Evolutionary conservation across 495 filamentous ascomycete species (phyloP), one percentile per base, ranked within the genome.

Genomic region (Massariosphaeria phaeospora): DNA sequence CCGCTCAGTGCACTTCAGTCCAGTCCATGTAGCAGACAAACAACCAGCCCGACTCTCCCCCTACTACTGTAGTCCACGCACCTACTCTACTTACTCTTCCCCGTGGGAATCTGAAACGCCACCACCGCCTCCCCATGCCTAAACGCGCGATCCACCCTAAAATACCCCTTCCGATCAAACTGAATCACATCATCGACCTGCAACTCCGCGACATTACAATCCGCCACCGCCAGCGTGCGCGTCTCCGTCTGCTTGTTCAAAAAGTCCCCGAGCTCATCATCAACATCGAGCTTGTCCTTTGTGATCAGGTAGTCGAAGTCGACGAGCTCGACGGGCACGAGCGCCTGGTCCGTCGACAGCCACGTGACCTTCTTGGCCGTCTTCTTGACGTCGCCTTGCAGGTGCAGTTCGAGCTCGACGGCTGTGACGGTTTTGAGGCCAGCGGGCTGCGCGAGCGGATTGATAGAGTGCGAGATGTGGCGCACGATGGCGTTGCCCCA

Each of bases 331-430:
- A 93, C 84, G 0, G 85, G 81, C 26, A 95, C 77, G 7, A 93
- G 74, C 18, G 84, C 79, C 72, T 91, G 86, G 34, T 88, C 78
- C 2, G 75, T 76, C 0, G 87, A 83, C 30, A 96, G 76, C 90
- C 90, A 96, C 2, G 91, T 95, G 24, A 96, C 77, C 75, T 95
- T 96, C 79, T 95, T 95, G 66, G 89, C 82, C n/a, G 90, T 95
- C 69, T 82, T 81, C 76, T 91, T 93, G 69, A 96, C 83, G 66
- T 96, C 91, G 48, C 91, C 91, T 65, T 85, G 76, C 25, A 94
- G 81, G 66, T 95, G 84, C 2, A 96, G 79, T 64, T 93, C 88
- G 38, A 88, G 76, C 35, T 84, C 85, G 2, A 95, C 69, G 29
- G 68, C 72, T 0, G 81, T 85, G 48, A 95, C 81, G 35, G 57